Evolutionary conservation across 208 protist genomes (phyloP), one percentile per base, ranked within the genome.

Genomic region (Kentomonas sorsogonicus): DNA sequence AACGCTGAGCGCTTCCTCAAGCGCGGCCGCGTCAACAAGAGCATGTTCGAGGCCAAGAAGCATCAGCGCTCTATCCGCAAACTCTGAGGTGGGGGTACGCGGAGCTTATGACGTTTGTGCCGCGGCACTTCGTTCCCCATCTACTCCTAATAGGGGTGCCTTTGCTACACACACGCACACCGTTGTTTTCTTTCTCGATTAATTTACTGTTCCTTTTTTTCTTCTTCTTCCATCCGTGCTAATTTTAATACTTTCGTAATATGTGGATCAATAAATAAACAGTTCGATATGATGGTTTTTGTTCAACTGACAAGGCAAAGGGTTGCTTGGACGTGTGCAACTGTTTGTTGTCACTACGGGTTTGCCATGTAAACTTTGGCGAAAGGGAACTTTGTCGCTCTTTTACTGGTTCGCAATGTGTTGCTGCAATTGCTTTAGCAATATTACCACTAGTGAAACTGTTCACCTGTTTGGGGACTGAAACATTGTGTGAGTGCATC

Each of bases 1-100:
- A 94, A 94, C 44, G 88, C 88, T 26, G 88, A 94, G 67, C 86
- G 74, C 53, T 94, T 94, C 53, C 53, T 94, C 30, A 79, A 77
- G 26, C 76, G 76, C 34, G 83, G 84, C n/a, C 69, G 79, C 15
- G 77, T 75, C 2, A 66, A 83, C 64, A 89, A 82, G 71, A 74
- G 77, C 25, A 69, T 94, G 31, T 92, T 94, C 70, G 88, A 86
- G 55, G 76, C 79, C 2, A 84, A 86, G 64, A 81, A 85, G 60
- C 88, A 79, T n/a, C 79, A 89, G 52, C 83, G 88, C 39, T 87
- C 81, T 10, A 89, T 91, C 54, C 76, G 80, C 52, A 91, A 91
- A 41, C 63, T 94, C 22, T 93, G 74, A 60, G 9, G 20, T n/a
- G 38, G 4, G 47, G 18, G 15, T 62, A 38, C 27, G 25, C 26